Conservation (phyloP, 257 asterid species). For the Solanum infundibuliforme region DNA sequence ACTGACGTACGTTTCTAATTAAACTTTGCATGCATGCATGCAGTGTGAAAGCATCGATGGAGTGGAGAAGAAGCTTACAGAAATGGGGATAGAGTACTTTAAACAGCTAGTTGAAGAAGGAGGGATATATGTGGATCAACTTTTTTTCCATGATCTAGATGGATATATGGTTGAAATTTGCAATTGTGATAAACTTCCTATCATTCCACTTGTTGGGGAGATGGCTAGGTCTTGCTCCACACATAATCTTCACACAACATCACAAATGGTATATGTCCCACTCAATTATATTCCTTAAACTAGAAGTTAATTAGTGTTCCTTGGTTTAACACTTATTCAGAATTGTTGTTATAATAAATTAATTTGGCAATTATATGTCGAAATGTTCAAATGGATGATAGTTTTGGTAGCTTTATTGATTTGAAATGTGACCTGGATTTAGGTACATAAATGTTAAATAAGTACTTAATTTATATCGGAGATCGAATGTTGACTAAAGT, state of each 20-base stretch:
- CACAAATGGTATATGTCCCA: conserved; percentile 32
- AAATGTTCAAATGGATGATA: not conserved
- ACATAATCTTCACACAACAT: conserved; percentile 33
- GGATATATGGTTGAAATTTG: conserved; percentile 94
- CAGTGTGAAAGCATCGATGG: conserved; percentile 81
- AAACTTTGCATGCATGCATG: conserved; percentile 7
- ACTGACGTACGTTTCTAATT: not conserved
- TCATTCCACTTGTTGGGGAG: conserved; percentile 60
- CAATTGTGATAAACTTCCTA: conserved; percentile 81
- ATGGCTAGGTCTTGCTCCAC: conserved; percentile 62
- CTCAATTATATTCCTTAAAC: not conserved
- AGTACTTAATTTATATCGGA: not conserved
- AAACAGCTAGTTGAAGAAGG: conserved; percentile 81
- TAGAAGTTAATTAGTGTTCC: not conserved
- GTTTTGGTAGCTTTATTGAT: not conserved
- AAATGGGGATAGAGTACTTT: conserved; percentile 55
- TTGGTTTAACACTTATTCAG: not conserved
- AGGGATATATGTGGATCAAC: conserved; percentile 73
- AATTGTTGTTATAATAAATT: not conserved
- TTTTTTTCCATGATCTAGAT: conserved; percentile 86
- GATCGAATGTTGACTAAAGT: too few species aligned
- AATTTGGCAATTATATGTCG: not conserved
- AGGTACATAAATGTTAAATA: not conserved
- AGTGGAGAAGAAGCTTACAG: conserved; percentile 72
- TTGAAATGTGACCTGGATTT: not conserved